Percentiles rank a stretch among this genome's conserved stretches.
Conservation (phyloP, 306 rosid genomes). For the barrel medic (Medicago truncatula) region MtrunA17r5.0-ANR NC_053048.1:630001-630500, state of each 20-base stretch:
- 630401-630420: not conserved
- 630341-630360: not conserved
- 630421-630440: constrained; percentile 11
- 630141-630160: not conserved
- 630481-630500: not conserved
- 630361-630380: not conserved
- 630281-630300: not conserved
- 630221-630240: no score
- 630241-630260: not conserved
- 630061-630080: constrained; percentile 59
- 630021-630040: constrained; percentile 71
- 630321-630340: no score
- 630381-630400: not conserved
- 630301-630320: not conserved
- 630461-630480: constrained; percentile 5
- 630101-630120: constrained; percentile 5
- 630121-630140: not conserved
- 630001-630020: constrained; percentile 53
- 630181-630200: not conserved
- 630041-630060: constrained; percentile 66
- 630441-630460: not conserved
- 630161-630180: not conserved
- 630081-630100: not conserved
- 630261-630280: not conserved
- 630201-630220: not conserved